Base-by-base conservation (phyloP, 257 asterid genomes). In the Fraxinus quadrangulata region DNA sequence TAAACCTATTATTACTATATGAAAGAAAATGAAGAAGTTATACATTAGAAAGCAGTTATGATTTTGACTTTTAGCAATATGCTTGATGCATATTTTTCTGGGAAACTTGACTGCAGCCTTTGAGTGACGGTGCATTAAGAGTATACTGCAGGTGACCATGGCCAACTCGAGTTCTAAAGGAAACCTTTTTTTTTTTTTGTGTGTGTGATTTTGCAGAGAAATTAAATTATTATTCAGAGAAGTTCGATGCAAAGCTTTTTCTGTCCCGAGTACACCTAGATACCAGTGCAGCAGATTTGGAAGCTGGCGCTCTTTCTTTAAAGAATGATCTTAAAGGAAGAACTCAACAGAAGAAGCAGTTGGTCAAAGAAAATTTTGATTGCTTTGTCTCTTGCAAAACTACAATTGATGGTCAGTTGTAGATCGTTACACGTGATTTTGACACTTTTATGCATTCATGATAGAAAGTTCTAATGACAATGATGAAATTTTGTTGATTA, bases 371-470 rank as follows among this genome's bases (percentile, higher is more conserved):
- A 84, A 96, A 96, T 86, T 96, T 96, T 85, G 99, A 96, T 87
- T 96, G 99, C 84, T 96, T 96, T 78, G 98, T 96, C 76, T 96
- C 99, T 76, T 96, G 99, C 88, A 96, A 96, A 88, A 93, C 99
- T 65, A 96, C 99, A 11, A 96, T 96, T 78, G 99, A 96, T 72
- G 99, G 99, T 96, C 79, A 84, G 97, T 85, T 85, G 79, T 79
- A 45, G 42, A 74, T 72, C 24, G n/a, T 59, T 31, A 54, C 72
- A 54, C 68, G 34, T 49, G 45, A 77, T 65, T 67, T 40, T 67
- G 51, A 3, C 76, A 67, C 33, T 61, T 79, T 11, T 23, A 59
- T n/a, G 30, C 31, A 10, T 63, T 63, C 69, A 26, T 13, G 28
- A 34, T 61, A 23, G 79, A 63, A 79, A 76, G 33, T 79, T 77